phyloP scores from a whole-genome alignment of 768 basidiomycete species.

The Suillus subluteus region DNA sequence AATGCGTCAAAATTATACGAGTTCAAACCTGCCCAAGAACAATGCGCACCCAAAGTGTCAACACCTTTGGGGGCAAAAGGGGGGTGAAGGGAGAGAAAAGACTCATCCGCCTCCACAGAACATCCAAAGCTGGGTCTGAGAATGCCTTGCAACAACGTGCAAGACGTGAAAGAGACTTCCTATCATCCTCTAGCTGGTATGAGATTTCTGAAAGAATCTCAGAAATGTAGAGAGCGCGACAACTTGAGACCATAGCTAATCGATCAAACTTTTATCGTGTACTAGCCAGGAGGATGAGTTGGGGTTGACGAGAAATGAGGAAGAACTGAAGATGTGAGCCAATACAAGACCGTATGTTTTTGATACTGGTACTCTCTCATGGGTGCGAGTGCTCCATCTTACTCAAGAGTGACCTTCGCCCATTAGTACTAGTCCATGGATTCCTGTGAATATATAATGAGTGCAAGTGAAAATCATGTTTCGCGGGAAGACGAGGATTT shows the following conservation, averaged over 20 bases:
- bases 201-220: conserved; percentile 22
- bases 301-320: not conserved
- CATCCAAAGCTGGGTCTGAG: conserved; percentile 19
- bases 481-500: not conserved
- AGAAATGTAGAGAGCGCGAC: conserved; percentile 16
- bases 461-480: not conserved
- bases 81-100: conserved; percentile 21
- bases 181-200: conserved; percentile 18
- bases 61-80: conserved; percentile 16
- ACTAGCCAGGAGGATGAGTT: not conserved
- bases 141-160: conserved; percentile 19
- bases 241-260: not conserved
- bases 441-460: not conserved
- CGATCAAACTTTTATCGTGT: not conserved
- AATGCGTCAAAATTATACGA: not conserved
- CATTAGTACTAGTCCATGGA: not conserved
- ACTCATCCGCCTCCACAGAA: conserved; percentile 24
- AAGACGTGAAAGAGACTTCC: conserved; percentile 12
- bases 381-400: conserved; percentile 3
- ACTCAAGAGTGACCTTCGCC: not conserved
- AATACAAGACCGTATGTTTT: not conserved
- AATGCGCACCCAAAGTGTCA: conserved; percentile 18
- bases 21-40: not conserved
- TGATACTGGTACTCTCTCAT: conserved; percentile 2
- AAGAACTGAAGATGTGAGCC: not conserved